Conservation (phyloP, 768 basidiomycete genomes). For the Arthromyces matolae region DNA sequence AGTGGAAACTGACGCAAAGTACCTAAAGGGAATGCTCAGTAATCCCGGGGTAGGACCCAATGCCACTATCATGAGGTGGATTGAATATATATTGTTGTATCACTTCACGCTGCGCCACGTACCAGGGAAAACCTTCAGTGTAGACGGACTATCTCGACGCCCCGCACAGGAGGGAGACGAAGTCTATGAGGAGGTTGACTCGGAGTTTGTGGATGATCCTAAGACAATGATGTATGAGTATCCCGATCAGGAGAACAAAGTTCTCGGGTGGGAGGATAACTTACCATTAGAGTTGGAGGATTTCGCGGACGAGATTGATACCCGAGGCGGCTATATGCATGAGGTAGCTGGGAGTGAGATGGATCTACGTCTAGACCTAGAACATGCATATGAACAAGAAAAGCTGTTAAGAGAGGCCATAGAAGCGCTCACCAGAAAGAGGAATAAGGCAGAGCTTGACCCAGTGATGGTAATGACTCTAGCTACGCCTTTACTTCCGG, state of each 20-base stretch:
- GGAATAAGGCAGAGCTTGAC: too few relatives aligned
- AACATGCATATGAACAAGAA: too few relatives aligned
- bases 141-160: slow-evolving; percentile 4
- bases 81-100: slow-evolving; percentile 35
- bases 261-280: neutral
- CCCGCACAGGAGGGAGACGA: neutral
- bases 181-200: neutral
- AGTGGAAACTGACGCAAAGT: slow-evolving; percentile 19
- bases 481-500: neutral
- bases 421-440: too few relatives aligned
- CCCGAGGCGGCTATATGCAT: neutral
- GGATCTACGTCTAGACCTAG: neutral
- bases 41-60: slow-evolving; percentile 36
- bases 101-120: slow-evolving; percentile 35
- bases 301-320: neutral
- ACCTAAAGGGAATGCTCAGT: slow-evolving; percentile 34
- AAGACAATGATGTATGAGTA: neutral
- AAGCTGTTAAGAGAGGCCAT: too few relatives aligned
- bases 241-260: neutral
- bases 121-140: slow-evolving; percentile 14
- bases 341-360: neutral
- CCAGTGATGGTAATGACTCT: neutral
- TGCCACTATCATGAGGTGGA: slow-evolving; percentile 39
- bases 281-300: neutral
- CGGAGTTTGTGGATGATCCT: neutral